Evolutionary conservation across 148 eudicot genomes (phyloP), one percentile per base, ranked within the genome.

Genomic region (Chenopodium quinoa): DNA sequence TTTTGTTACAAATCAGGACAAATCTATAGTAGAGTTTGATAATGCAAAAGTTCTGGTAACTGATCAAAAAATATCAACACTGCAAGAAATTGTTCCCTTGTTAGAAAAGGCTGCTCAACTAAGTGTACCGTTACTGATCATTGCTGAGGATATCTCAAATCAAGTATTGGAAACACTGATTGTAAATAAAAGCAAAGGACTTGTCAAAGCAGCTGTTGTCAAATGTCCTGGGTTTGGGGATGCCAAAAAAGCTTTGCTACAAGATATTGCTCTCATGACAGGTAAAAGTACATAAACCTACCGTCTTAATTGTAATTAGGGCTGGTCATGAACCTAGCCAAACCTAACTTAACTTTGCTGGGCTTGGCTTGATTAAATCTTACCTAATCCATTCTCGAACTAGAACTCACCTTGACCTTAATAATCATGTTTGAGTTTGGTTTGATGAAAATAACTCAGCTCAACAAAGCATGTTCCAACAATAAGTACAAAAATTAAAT

Each of bases 181-280:
- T 75, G 78, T 87, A 83, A 96, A 96, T 84, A 91, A 91, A 87
- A 87, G 29, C 82, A 86, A 78, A 81, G 98, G 99, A 68, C 63
- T 88, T 83, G 82, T 92, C 70, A 92, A 88, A 84, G 94, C 89
- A 78, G 97, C 99, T 83, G 97, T 89, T 78, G 93, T 96, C 67
- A 87, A 91, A 88, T 96, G 99, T 84, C 99, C 99, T 37, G 99
- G 99, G 76, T 34, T 86, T 60, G 88, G 89, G 73, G 97, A 90
- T 37, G 93, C 86, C 22, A 96, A 93, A 86, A 96, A 96, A 81
- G 87, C 93, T 73, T 73, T 93, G 69, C 85, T 96, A 79, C 99
- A 96, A 83, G 99, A 96, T 86, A 92, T 96, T 79, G 92, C 99
- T 60, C 91, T 96, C 73, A 87, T 96, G 96, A 96, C 99, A 88